Evolutionary conservation across 2,329 filamentous ascomycete species (phyloP), one percentile per base, ranked within the genome.

Genomic region (Cytospora paraplurivora): DNA sequence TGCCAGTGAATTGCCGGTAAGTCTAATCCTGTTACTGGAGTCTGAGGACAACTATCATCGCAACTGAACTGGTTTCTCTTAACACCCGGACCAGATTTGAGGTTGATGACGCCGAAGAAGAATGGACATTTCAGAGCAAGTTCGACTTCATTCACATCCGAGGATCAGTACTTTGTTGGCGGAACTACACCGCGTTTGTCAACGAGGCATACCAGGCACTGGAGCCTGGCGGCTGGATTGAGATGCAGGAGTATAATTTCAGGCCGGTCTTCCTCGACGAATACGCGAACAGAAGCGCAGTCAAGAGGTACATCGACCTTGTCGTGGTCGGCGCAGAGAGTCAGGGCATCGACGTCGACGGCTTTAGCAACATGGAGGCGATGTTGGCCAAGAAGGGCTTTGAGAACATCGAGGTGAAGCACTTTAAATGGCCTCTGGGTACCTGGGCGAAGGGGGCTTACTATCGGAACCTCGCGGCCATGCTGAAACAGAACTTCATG

Each of bases 71-170:
- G 11, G 10, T 37, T 61, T 51, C 55, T 32, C 49, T 52, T 35
- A 41, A 37, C 7, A 17, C 33, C 15, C 10, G 51, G 32, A 12
- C 83, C 55, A 75, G 74, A 5, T 71, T 71, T 52, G 67, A 69
- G 50, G 63, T 71, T 32, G 69, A 70, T 62, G 69, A 71, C 49
- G 65, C 67, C 13, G 67, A 69, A 60, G 67, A 70, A 44, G 63
- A 67, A 12, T 71, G 69, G 69, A 62, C 66, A 4, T 69, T 64
- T 49, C 49, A 62, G 50, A 53, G 62, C 62, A 61, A 52, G 21
- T 71, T 70, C 51, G 70, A 71, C 66, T 69, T 67, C 60, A 66
- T 71, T 17, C 68, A 69, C 64, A 54, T 61, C 32, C 65, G 69
- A 17, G 59, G 63, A 56, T 68, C 70, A 61, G 56, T 62, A 13